Evolutionary conservation across 495 filamentous ascomycete genomes (phyloP).

Genomic region (Aspergillus ostianus): DNA sequence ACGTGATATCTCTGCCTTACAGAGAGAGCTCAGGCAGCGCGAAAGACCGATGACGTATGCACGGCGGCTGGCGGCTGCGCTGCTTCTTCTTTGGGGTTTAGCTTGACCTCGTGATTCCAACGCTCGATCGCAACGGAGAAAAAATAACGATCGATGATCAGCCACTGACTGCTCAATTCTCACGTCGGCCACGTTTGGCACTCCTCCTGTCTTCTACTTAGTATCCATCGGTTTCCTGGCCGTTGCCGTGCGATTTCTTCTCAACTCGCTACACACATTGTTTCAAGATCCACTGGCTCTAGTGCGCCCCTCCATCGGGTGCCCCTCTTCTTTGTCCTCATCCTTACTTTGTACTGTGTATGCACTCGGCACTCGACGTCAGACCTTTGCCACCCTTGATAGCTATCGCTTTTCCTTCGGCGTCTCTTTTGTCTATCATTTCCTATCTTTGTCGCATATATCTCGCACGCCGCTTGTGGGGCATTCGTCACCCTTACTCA

Average conservation of each 20-base stretch:
- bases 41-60: slow-evolving; percentile 4
- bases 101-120: slow-evolving; percentile 2
- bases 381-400: not conserved
- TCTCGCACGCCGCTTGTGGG: not conserved
- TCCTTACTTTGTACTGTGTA: not conserved
- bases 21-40: not conserved
- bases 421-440: slow-evolving; percentile 5
- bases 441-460: slow-evolving; percentile 3
- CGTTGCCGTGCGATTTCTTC: not conserved
- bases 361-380: not conserved
- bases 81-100: not conserved
- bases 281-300: slow-evolving; percentile 7
- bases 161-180: not conserved
- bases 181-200: not conserved
- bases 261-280: not conserved
- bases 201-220: not conserved
- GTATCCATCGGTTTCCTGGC: not conserved
- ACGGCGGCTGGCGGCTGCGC: not conserved
- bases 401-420: not conserved
- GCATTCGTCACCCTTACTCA: not conserved
- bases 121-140: not conserved
- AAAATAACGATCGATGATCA: not conserved
- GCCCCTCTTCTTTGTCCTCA: slow-evolving; percentile 3
- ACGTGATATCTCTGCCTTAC: not conserved
- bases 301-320: slow-evolving; percentile 1